Evolutionary conservation across 192 early-diverging fungal genomes (phyloP).

Genomic region (Pecoramyces ruminantium): DNA sequence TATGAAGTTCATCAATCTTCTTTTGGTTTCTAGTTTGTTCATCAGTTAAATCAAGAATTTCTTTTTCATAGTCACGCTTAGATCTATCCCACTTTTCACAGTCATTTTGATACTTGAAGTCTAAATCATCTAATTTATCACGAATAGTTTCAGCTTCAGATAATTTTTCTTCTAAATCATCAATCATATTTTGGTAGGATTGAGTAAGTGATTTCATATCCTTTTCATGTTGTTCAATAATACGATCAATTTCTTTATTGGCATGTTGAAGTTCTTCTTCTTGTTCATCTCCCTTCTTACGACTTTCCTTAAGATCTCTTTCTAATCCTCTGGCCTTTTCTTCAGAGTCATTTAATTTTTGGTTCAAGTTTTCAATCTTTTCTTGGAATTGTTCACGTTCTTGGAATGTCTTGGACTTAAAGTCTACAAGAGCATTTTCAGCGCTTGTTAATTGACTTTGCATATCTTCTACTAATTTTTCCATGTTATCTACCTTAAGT

Average conservation of each 20-base stretch:
- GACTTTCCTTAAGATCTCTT: neutral
- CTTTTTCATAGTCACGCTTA: neutral
- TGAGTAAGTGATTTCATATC: neutral
- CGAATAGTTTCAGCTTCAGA: neutral
- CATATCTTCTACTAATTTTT: neutral
- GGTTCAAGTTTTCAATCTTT: neutral
- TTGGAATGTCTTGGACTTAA: neutral
- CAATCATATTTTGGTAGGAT: neutral
- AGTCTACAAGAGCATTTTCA: neutral
- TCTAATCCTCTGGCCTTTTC: neutral
- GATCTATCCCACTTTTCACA: neutral
- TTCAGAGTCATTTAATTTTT: neutral
- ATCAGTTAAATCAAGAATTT: neutral
- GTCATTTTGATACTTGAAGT: neutral
- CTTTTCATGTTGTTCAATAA: neutral
- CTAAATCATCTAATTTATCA: neutral
- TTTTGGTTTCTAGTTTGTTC: neutral
- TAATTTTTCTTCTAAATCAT: neutral
- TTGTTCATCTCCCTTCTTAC: neutral
- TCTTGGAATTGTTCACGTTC: neutral
- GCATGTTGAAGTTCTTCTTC: neutral
- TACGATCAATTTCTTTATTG: neutral
- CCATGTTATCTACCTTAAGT: neutral
- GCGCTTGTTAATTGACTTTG: neutral
- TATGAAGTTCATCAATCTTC: neutral